Conservation (phyloP, 78 protist species). For the Dictyostelium discoideum region dicty_2.7 NC_007090.3:1233001-1233500, state of each 20-base stretch:
- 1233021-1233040: background rate
- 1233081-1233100: background rate
- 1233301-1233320: background rate
- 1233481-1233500: background rate
- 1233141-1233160: slow-evolving; percentile 26
- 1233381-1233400: slow-evolving; percentile 18
- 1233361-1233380: background rate
- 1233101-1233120: slow-evolving; percentile 11
- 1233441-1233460: background rate
- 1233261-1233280: slow-evolving; percentile 69
- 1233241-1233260: slow-evolving; percentile 32
- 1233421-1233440: slow-evolving; percentile 29
- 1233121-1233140: background rate
- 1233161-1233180: background rate
- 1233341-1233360: background rate
- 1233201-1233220: background rate
- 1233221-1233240: background rate
- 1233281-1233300: slow-evolving; percentile 3
- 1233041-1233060: background rate
- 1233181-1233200: slow-evolving; percentile 26
- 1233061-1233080: background rate
- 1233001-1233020: background rate
- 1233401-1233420: slow-evolving; percentile 12
- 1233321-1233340: background rate
- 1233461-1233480: background rate